Evolutionary conservation across 1,139 yeast species (phyloP), one percentile per base, ranked within the genome.

Genomic region (Lodderomyces orthopsilosis): DNA sequence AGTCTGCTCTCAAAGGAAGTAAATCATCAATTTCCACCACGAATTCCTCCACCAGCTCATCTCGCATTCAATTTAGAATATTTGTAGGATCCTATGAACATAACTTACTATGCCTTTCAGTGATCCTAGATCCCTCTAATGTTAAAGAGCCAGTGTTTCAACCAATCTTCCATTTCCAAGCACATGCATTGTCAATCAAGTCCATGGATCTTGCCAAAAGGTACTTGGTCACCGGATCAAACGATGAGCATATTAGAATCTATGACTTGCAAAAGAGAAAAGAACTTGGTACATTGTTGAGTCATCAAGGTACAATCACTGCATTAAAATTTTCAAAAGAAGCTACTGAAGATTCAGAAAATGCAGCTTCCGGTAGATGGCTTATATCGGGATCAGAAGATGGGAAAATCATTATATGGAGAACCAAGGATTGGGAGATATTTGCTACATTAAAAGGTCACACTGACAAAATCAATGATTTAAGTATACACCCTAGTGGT

Each of bases 71-170:
- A 55, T 85, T 93, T 52, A 74, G 98, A 57, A 81, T 93, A 34
- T 77, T 93, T 57, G 95, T 89, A 8, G 98, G 98, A 18, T 90
- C 98, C 1, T 93, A 94, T 57, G 98, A 94, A 66, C 98, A 94
- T 66, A 89, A 90, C 51, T 66, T 94, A 40, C 68, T 91, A 40
- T 90, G 98, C 68, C 74, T 91, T 15, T 89, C 97, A 1, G 70
- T 88, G 37, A 74, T 83, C 17, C 57, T 89, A 34, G 72, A 70
- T 24, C 54, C 63, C 3, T 51, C 47, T 3, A 52, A 55, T 1
- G 49, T 46, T 39, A 54, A 46, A 36, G 63, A 60, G 14, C 85
- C 91, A 1, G 74, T 86, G 4, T 93, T 94, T 68, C 91, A 89
- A 40, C 96, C 98, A 1, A 81, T 94, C 37, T 93, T 93, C 73